Evolutionary conservation across 2,329 filamentous ascomycete species (phyloP).

Genomic region (Ophiostoma sp.): DNA sequence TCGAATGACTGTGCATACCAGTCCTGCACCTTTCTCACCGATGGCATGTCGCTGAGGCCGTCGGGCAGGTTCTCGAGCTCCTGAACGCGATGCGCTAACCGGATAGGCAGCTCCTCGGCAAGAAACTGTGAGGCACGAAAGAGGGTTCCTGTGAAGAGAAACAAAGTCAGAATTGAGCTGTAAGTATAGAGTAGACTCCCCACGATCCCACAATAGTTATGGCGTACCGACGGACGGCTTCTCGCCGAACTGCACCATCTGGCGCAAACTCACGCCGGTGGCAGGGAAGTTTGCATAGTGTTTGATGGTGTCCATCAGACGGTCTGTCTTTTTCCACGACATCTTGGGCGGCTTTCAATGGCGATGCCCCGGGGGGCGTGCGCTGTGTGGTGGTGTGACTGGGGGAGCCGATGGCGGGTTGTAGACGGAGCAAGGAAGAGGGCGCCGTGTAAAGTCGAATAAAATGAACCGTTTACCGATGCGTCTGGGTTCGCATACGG

Average conservation of each 20-base stretch:
- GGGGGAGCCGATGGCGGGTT: constrained; percentile 8
- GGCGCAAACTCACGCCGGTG: constrained; percentile 90
- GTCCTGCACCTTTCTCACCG: constrained; percentile 89
- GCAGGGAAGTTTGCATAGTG: constrained; percentile 97
- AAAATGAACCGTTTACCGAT: background rate
- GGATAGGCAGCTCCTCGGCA: constrained; percentile 95
- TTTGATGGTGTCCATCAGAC: constrained; percentile 94
- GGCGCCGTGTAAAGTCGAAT: background rate
- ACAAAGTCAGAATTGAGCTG: background rate
- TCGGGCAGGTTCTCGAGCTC: constrained; percentile 91
- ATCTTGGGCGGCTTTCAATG: constrained; percentile 52
- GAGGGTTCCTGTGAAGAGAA: constrained; percentile 67
- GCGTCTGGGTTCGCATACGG: constrained; percentile 15
- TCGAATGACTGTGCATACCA: constrained; percentile 99
- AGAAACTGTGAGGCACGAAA: constrained; percentile 98
- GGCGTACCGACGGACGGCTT: constrained; percentile 79
- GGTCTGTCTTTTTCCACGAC: constrained; percentile 90
- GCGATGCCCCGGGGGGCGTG: constrained; percentile 8
- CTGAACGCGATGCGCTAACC: constrained; percentile 92
- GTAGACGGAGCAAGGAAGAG: background rate
- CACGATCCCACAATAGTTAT: background rate
- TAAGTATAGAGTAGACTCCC: too few species aligned
- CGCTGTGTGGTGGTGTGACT: constrained; percentile 18
- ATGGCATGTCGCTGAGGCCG: constrained; percentile 96
- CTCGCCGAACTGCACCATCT: constrained; percentile 99